These are phyloP conservation scores for Ascochyta lentis DNA, from an alignment of 2,329 filamentous ascomycete genomes.

Conservation along the genomic window DNA sequence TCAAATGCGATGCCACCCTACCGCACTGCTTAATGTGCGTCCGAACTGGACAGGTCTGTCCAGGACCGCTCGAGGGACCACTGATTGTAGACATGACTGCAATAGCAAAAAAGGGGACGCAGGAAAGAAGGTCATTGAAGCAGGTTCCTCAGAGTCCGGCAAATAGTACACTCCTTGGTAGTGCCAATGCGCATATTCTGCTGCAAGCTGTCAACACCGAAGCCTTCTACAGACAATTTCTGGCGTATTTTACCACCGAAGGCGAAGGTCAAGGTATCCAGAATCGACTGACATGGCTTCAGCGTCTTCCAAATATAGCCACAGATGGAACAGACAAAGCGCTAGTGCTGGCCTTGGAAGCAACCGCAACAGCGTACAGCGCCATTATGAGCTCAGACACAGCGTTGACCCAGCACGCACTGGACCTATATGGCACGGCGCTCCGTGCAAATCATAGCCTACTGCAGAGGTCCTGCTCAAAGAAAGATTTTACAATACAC, in stretches of 20 bases:
- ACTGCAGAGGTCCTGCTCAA: conserved; percentile 16
- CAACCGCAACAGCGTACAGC: conserved; percentile 38
- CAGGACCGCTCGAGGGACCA: conserved; percentile 34
- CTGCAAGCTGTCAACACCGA: neutral
- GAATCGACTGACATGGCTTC: conserved; percentile 39
- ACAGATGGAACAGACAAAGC: conserved; percentile 33
- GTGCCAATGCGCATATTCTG: neutral
- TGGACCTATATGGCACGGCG: conserved; percentile 37
- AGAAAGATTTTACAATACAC: conserved; percentile 32
- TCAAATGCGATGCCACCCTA: conserved; percentile 42
- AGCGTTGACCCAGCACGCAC: conserved; percentile 28
- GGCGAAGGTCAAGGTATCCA: conserved; percentile 33
- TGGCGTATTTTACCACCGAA: conserved; percentile 34
- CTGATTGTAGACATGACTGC: conserved; percentile 43
- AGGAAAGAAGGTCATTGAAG: conserved; percentile 12
- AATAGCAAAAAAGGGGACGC: conserved; percentile 22
- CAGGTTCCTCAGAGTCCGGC: neutral
- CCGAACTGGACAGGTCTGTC: conserved; percentile 31
- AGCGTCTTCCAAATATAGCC: conserved; percentile 32
- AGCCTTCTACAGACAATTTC: conserved; percentile 39
- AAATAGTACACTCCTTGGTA: no score
- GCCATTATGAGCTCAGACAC: conserved; percentile 30
- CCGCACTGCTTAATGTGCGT: conserved; percentile 41
- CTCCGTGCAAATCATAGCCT: conserved; percentile 29
- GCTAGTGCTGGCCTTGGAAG: conserved; percentile 34